Base-by-base conservation (phyloP, 1,139 yeast genomes). In the Taphrina wiesneri region DNA sequence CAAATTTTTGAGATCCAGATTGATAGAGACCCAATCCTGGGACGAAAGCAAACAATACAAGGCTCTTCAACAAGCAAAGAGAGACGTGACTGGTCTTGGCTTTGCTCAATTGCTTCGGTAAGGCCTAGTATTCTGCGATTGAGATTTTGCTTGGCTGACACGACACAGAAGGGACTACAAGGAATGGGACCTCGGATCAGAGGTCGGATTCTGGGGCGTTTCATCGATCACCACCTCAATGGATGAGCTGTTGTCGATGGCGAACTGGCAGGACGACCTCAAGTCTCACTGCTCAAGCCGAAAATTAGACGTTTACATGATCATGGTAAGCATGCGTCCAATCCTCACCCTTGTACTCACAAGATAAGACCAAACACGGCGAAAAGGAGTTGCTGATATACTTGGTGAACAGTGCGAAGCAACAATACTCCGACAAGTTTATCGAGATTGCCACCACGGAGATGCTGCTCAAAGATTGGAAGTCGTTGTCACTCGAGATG, bases 91-190 rank as follows among this genome's bases (percentile, higher is more conserved):
- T 5, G 61, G 61, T 3, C 63, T 52, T 6, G 28, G 63, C 17
- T 67, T 62, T 34, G 64, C 25, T 46, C 43, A 26, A 15, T 56
- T 51, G 5, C 62, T 67, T 30, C 63, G 63, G 65, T 26, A 26
- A 7, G 69, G 66, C 13, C 11, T 21, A 2, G 11, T 5, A n/a
- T 9, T 3, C 15, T 4, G 19, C 43, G 13, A 7, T 6, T n/a
- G 19, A 13, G n/a, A 13, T n/a, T 39, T 39, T n/a, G n/a, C n/a
- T 13, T 2, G 6, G 17, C 46, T 49, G 19, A 49, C 36, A 15
- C 7, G 36, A 15, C 19, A 13, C 56, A 79, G 86, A 54, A 91
- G 90, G 75, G 99, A 92, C 74, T 92, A 88, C 76, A 92, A 92
- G 73, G 86, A 85, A 72, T 91, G 88, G 78, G 77, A 76, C 2